These are phyloP conservation scores for Aegilops tauschii DNA, from an alignment of 176 grass and related monocot species.

Conservation along the genomic window DNA sequence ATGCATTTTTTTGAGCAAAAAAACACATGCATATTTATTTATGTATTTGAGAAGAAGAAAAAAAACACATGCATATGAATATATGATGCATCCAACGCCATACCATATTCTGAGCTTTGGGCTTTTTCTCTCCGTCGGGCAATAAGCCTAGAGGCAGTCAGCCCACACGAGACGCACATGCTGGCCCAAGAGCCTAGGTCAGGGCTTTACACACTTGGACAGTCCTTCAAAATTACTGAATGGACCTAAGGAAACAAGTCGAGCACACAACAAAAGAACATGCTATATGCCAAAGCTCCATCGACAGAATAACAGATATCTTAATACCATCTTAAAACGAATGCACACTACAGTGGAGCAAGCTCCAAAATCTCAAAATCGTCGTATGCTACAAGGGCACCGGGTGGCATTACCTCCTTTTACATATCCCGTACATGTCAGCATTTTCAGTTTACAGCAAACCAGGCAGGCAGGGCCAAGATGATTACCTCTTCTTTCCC, in stretches of 20 bases:
- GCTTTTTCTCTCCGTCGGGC: background rate
- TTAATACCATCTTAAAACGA: background rate
- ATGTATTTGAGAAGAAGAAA: no score
- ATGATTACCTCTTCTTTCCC: conserved; percentile 48
- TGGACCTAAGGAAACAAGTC: background rate
- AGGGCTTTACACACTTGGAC: no score
- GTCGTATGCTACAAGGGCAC: background rate
- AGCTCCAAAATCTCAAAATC: background rate
- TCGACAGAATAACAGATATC: background rate
- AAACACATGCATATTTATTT: no score
- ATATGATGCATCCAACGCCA: background rate
- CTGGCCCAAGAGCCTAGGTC: background rate
- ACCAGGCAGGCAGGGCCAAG: background rate
- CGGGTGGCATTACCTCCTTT: background rate
- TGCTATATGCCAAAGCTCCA: background rate
- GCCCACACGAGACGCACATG: background rate
- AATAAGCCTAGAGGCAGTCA: background rate
- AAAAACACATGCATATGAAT: no score
- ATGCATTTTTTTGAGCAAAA: no score
- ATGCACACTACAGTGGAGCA: background rate
- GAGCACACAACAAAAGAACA: background rate
- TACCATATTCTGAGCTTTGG: background rate
- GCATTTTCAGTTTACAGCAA: background rate
- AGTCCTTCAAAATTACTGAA: background rate
- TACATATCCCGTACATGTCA: background rate